Percentiles rank a stretch among this genome's conserved stretches.
Conservation (phyloP, 2,329 filamentous ascomycete species). For the Alternaria alternata region DNA sequence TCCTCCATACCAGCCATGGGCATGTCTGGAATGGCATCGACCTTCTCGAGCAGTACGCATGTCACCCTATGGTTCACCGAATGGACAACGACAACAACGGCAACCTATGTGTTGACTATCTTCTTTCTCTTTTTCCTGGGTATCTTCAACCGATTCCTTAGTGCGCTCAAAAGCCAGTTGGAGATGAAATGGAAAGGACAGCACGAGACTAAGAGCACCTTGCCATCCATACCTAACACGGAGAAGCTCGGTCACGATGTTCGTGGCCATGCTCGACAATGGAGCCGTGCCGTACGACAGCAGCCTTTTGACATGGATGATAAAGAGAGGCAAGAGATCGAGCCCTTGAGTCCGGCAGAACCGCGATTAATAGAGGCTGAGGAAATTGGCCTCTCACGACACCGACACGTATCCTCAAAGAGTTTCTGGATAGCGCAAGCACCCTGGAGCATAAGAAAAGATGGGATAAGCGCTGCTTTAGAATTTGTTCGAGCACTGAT, state of each 20-base stretch:
- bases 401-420: background rate
- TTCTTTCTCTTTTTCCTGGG: constrained; percentile 40
- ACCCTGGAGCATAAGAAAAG: constrained; percentile 30
- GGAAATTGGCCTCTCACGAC: background rate
- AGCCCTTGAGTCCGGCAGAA: constrained; percentile 26
- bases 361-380: background rate
- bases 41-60: constrained; percentile 37
- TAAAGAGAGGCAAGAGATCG: constrained; percentile 21
- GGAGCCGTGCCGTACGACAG: constrained; percentile 21
- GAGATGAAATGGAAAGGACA: constrained; percentile 29
- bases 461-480: constrained; percentile 29
- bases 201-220: background rate
- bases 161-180: constrained; percentile 36
- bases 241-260: constrained; percentile 5
- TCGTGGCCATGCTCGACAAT: constrained; percentile 20
- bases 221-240: background rate
- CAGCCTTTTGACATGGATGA: constrained; percentile 20
- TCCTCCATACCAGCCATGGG: constrained; percentile 16
- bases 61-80: constrained; percentile 41
- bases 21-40: constrained; percentile 34
- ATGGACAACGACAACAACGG: constrained; percentile 39
- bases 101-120: constrained; percentile 35
- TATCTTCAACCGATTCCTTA: constrained; percentile 42
- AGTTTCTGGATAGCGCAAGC: constrained; percentile 30
- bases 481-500: constrained; percentile 38